Evolutionary conservation across 352 stramenopile genomes (phyloP).

Genomic region (Pythium guiyangense): DNA sequence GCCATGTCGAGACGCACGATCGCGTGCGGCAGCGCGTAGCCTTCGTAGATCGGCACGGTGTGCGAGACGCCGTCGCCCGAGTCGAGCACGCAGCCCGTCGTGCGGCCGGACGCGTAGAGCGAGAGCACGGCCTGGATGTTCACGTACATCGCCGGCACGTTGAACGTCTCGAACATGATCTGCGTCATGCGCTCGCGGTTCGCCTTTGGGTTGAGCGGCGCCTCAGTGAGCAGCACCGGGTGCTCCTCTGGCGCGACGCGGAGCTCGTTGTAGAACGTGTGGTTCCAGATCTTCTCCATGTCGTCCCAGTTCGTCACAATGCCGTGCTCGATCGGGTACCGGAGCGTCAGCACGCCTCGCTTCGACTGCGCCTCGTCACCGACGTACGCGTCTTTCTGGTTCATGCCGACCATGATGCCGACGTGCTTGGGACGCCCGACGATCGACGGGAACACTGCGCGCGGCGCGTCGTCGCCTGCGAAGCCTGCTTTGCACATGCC

Average conservation of each 20-base stretch:
- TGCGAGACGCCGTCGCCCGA: conserved; percentile 83
- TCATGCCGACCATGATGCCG: conserved; percentile 97
- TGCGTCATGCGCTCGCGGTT: conserved; percentile 92
- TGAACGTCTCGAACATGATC: conserved; percentile 98
- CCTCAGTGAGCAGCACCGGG: conserved; percentile 93
- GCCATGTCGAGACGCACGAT: conserved; percentile 93
- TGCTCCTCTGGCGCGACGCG: conserved; percentile 94
- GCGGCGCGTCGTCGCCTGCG: conserved; percentile 94
- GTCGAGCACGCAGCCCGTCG: conserved; percentile 94
- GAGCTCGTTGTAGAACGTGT: conserved; percentile 99
- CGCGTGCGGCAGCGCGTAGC: conserved; percentile 93
- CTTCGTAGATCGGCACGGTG: conserved; percentile 96
- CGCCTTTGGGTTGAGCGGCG: conserved; percentile 91
- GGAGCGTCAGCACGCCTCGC: conserved; percentile 26
- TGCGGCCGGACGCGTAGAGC: conserved; percentile 93
- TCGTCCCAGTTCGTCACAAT: conserved; percentile 99
- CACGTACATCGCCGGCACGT: conserved; percentile 92
- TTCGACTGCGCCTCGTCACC: no score
- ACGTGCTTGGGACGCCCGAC: conserved; percentile 94
- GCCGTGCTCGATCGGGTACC: conserved; percentile 98
- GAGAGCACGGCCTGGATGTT: conserved; percentile 93
- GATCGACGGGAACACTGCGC: conserved; percentile 96
- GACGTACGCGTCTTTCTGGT: conserved; percentile 61
- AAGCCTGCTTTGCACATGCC: conserved; percentile 99
- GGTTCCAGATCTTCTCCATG: conserved; percentile 99